Evolutionary conservation across 208 protist genomes (phyloP).

Genomic region (Trypanosomatidae sp.): DNA sequence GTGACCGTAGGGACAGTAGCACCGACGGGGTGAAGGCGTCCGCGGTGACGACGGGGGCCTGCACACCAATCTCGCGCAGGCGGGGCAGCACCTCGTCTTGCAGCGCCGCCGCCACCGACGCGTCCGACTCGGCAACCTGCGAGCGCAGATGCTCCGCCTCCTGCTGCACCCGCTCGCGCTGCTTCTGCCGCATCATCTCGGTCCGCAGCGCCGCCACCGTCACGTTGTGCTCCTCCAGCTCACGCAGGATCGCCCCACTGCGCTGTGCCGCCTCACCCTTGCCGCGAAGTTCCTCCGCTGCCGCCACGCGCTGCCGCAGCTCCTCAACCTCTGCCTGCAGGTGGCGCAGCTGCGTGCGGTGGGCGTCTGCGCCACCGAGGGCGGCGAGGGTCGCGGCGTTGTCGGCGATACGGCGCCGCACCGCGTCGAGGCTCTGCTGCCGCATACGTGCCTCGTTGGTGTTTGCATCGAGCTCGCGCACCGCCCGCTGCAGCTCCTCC

Average conservation of each 20-base stretch:
- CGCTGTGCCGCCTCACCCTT: slow-evolving; percentile 36
- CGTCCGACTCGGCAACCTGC: slow-evolving; percentile 39
- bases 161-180: slow-evolving; percentile 28
- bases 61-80: slow-evolving; percentile 27
- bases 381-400: slow-evolving; percentile 11
- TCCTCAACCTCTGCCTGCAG: slow-evolving; percentile 34
- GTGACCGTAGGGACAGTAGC: slow-evolving; percentile 14
- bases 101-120: slow-evolving; percentile 24
- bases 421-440: slow-evolving; percentile 7
- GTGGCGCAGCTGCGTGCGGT: slow-evolving; percentile 16
- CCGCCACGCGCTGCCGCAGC: slow-evolving; percentile 51
- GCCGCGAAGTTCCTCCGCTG: slow-evolving; percentile 38
- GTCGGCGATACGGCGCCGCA: slow-evolving; percentile 22
- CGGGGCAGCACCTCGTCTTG: slow-evolving; percentile 36
- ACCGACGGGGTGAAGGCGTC: slow-evolving; percentile 8
- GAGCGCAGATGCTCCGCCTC: slow-evolving; percentile 41
- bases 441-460: slow-evolving; percentile 64
- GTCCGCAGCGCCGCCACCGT: slow-evolving; percentile 50
- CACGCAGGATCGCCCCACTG: slow-evolving; percentile 34
- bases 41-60: not conserved
- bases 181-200: slow-evolving; percentile 52
- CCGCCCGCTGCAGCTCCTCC: slow-evolving; percentile 15
- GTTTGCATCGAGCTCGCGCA: slow-evolving; percentile 50
- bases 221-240: slow-evolving; percentile 53
- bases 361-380: slow-evolving; percentile 17